Base-by-base conservation (phyloP, 78 protist species). In the Dictyostelium firmibasis region DNA sequence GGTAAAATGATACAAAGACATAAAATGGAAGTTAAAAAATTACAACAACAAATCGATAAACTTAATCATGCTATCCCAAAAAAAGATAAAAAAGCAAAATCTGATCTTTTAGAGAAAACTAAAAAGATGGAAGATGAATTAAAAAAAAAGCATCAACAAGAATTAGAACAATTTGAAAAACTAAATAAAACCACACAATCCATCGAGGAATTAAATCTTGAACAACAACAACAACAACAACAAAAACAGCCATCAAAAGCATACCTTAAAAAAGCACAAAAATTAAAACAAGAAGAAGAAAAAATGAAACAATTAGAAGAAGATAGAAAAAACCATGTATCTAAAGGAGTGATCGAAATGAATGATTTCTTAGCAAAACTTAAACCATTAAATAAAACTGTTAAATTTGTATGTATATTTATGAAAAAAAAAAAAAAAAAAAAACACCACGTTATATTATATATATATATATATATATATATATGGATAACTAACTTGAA, bases 1-100 rank as follows among this genome's bases (percentile, higher is more conserved):
- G 96, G 96, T 43, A 93, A 93, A 77, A 93, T 93, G 96, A 36
- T 62, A 29, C 96, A 93, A 74, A 83, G 96, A 93, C 96, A 93
- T 31, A 93, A 93, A 70, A 38, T 81, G 57, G 96, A 93, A 57
- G 3, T 27, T n/a, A 81, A 93, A 70, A 86, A 93, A 44, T 36
- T 93, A 86, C 91, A 93, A 74, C 91, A 93, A 74, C 70, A 77
- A 82, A 72, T 86, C 3, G 91, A 85, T 36, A 84, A 83, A 82
- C 2, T 53, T 57, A 44, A 38, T n/a, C 88, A 81, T 50, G 14
- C 91, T 10, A 60, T 92, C 29, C 85, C 91, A 69, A 93, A 93
- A 82, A 93, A 81, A 72, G 96, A 93, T 72, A 93, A 93, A 84
- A 93, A 93, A 78, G 92, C 86, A 62, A 93, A 93, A 72, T 33